Evolutionary conservation across 148 eudicot genomes (phyloP).

Genomic region (Beta vulgaris): DNA sequence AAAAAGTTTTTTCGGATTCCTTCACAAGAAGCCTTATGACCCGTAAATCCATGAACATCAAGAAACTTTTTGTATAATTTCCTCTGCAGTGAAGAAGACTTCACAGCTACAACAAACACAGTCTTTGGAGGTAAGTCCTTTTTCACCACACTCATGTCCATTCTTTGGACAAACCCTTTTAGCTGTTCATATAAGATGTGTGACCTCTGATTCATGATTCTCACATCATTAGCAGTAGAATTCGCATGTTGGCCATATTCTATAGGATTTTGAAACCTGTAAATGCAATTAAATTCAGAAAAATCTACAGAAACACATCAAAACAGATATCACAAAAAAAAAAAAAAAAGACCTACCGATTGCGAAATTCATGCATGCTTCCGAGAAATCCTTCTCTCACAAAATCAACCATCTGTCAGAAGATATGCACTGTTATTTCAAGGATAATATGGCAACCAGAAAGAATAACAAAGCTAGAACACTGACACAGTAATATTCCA

Average conservation of each 20-base stretch:
- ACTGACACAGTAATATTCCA: conserved; percentile 98
- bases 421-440: neutral
- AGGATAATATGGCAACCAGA: neutral
- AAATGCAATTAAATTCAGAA: conserved; percentile 19
- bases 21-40: conserved; percentile 56
- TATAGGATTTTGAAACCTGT: conserved; percentile 95
- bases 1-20: conserved; percentile 63
- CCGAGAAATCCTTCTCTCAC: conserved; percentile 98
- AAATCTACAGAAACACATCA: neutral
- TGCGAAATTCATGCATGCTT: conserved; percentile 92
- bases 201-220: conserved; percentile 94
- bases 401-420: conserved; percentile 93
- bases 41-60: conserved; percentile 80
- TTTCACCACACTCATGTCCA: conserved; percentile 97
- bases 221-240: conserved; percentile 86
- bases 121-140: conserved; percentile 95
- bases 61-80: conserved; percentile 79
- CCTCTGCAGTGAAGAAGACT: conserved; percentile 80
- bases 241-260: conserved; percentile 92
- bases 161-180: conserved; percentile 95
- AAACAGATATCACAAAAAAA: neutral
- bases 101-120: conserved; percentile 87
- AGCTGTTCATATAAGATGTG: conserved; percentile 91
- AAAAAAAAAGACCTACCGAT: conserved; percentile 53
- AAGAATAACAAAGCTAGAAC: conserved; percentile 7